Conservation (phyloP, 805 yeast genomes). For the Sugiyamaella lignohabitans region DNA sequence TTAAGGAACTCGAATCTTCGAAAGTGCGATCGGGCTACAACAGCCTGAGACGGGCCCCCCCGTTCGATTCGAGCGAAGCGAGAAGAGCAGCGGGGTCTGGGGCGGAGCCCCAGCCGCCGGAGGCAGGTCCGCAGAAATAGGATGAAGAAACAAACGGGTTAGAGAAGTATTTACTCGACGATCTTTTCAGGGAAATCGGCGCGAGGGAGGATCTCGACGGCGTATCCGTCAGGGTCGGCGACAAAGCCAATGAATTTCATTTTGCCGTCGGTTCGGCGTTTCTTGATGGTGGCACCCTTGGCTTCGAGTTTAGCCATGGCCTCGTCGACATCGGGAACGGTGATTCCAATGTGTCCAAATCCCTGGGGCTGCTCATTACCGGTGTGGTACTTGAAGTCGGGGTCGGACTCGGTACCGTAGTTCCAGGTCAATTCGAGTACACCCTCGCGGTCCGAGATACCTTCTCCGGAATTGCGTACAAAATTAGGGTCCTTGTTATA, state of each 20-base stretch:
- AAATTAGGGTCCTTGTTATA: constrained; percentile 44
- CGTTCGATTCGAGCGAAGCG: too few relatives aligned
- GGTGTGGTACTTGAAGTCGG: constrained; percentile 67
- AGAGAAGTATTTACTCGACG: constrained; percentile 2
- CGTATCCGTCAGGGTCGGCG: constrained; percentile 87
- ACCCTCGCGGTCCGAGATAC: constrained; percentile 46
- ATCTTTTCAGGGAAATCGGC: constrained; percentile 26
- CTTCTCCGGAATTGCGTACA: constrained; percentile 38
- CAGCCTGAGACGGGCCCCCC: too few relatives aligned
- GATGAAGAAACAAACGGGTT: too few relatives aligned
- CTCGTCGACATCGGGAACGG: constrained; percentile 52
- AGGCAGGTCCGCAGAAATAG: too few relatives aligned
- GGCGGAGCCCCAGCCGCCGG: too few relatives aligned
- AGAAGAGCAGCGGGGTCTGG: too few relatives aligned
- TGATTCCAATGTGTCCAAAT: constrained; percentile 77
- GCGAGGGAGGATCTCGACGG: constrained; percentile 61
- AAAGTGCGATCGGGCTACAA: too few relatives aligned
- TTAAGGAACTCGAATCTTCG: too few relatives aligned
- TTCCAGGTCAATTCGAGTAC: constrained; percentile 88
- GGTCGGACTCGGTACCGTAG: constrained; percentile 88
- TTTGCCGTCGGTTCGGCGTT: constrained; percentile 37
- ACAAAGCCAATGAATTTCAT: constrained; percentile 69
- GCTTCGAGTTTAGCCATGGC: constrained; percentile 44
- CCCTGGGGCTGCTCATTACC: constrained; percentile 80
- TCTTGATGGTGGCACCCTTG: constrained; percentile 44